A percentile compares a stretch with the other conserved stretches of the same genome.
Conservation (phyloP, 73 alveolate genomes). For the Paramecium tetraurelia region DNA sequence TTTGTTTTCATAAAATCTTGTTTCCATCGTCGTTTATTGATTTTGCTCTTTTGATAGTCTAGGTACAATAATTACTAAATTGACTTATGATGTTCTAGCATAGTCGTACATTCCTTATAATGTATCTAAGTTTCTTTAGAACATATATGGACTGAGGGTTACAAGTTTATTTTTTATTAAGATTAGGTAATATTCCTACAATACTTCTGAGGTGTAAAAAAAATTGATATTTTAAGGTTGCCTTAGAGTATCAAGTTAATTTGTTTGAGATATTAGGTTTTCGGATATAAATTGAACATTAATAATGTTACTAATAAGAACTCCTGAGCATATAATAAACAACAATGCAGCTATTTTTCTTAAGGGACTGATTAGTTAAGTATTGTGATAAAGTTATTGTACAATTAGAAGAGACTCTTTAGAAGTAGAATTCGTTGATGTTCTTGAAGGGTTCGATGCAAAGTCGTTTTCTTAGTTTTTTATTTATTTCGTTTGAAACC, state of each 20-base stretch:
- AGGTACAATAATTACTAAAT: not conserved
- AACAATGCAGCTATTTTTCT: not conserved
- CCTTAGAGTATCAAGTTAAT: not conserved
- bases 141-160: not conserved
- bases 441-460: not conserved
- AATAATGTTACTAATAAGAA: not conserved
- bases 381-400: not conserved
- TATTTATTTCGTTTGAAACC: not conserved
- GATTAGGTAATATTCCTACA: not conserved
- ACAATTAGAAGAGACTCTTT: not conserved
- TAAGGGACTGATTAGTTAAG: not conserved
- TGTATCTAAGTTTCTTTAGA: not conserved
- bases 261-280: not conserved
- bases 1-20: not conserved
- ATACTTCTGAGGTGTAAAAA: not conserved
- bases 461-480: not conserved
- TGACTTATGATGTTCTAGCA: not conserved
- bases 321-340: not conserved
- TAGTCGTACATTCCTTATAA: not conserved
- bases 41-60: not conserved
- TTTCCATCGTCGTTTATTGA: not conserved
- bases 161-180: not conserved
- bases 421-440: conserved; percentile 5
- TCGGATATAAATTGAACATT: not conserved
- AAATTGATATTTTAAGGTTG: conserved; percentile 1